Evolutionary conservation across 2,329 filamentous ascomycete species (phyloP).

Genomic region (Falciphora oryzae): DNA sequence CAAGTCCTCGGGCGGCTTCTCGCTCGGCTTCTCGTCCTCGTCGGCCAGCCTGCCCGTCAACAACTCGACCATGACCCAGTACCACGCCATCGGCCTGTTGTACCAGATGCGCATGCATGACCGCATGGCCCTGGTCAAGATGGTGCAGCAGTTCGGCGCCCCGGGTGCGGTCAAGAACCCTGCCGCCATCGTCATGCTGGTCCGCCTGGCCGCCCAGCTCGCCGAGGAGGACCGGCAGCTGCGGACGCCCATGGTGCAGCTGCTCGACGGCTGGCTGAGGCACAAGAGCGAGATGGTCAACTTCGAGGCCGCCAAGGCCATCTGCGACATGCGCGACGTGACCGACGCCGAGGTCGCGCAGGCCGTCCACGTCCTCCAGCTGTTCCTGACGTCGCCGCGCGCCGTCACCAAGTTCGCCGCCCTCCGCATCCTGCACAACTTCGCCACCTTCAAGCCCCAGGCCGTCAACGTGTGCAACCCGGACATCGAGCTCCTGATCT

Average conservation of each 20-base stretch:
- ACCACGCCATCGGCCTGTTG: conserved; percentile 93
- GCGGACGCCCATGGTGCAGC: conserved; percentile 92
- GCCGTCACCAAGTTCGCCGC: conserved; percentile 97
- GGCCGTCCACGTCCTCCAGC: conserved; percentile 89
- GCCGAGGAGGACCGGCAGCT: conserved; percentile 88
- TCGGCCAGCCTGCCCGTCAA: conserved; percentile 70
- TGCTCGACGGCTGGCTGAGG: conserved; percentile 91
- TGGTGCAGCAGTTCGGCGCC: conserved; percentile 98
- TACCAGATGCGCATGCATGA: conserved; percentile 98
- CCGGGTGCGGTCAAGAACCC: conserved; percentile 92
- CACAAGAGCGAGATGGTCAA: conserved; percentile 99
- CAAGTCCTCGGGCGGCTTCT: conserved; percentile 87
- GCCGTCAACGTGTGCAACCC: conserved; percentile 92
- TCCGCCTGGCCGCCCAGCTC: conserved; percentile 85
- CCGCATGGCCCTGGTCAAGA: conserved; percentile 97
- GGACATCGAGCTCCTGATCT: conserved; percentile 94
- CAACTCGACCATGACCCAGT: conserved; percentile 96
- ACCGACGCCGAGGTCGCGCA: conserved; percentile 87
- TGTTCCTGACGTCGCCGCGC: conserved; percentile 92
- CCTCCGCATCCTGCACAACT: conserved; percentile 91
- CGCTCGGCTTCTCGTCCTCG: conserved; percentile 83
- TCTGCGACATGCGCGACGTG: conserved; percentile 90
- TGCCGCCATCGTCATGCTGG: conserved; percentile 85
- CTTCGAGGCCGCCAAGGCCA: conserved; percentile 97
- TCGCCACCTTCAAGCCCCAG: conserved; percentile 92